These are phyloP conservation scores for Wallacemonas sp. DNA, from an alignment of 208 protist species.

Conservation along the genomic window DNA sequence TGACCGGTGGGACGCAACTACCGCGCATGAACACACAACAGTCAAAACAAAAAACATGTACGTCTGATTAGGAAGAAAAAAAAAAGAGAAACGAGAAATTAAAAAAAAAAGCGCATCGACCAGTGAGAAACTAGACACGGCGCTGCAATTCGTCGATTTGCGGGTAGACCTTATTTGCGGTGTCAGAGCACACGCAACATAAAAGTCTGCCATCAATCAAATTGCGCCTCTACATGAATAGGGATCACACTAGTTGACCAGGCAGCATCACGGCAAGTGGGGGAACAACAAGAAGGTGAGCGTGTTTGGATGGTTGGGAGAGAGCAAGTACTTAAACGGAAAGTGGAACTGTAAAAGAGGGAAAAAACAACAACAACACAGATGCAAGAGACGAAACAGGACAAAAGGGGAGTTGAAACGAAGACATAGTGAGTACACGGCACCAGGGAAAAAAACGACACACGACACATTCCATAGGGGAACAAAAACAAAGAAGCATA, in stretches of 20 bases:
- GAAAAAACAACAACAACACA: conserved; percentile 16
- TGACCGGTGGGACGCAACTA: no score
- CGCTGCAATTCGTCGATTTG: background rate
- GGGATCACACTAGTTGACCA: no score
- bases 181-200: background rate
- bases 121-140: background rate
- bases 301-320: no score
- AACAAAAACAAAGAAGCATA: no score
- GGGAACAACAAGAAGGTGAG: no score
- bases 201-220: background rate
- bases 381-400: no score
- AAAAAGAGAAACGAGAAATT: background rate
- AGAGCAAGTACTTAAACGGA: background rate
- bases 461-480: no score
- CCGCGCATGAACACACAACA: no score
- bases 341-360: background rate
- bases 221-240: background rate
- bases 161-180: background rate
- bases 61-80: background rate
- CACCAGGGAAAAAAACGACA: no score
- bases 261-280: no score
- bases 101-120: conserved; percentile 2
- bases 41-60: background rate
- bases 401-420: no score
- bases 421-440: no score